Evolutionary conservation across 2,329 filamentous ascomycete species (phyloP).

Genomic region (Aspergillus sp.): DNA sequence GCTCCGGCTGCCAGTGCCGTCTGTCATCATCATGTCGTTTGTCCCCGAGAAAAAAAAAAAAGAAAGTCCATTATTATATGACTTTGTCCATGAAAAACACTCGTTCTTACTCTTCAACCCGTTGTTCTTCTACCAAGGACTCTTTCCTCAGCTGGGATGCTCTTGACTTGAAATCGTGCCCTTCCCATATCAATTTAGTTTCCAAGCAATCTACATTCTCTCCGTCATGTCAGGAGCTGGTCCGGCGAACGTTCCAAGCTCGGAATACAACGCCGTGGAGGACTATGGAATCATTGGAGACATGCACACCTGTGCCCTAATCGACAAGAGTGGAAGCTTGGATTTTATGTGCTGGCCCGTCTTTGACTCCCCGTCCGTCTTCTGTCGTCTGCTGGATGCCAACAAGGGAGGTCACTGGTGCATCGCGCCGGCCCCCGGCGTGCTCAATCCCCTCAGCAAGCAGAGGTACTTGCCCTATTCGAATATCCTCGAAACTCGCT

Average conservation of each 20-base stretch:
- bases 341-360: conserved; percentile 78
- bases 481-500: conserved; percentile 69
- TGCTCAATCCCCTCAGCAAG: conserved; percentile 54
- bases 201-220: no score
- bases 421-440: conserved; percentile 46
- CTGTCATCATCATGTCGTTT: conserved; percentile 1
- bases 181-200: neutral
- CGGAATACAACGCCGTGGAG: conserved; percentile 47
- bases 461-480: conserved; percentile 69
- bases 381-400: conserved; percentile 66
- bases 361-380: conserved; percentile 69
- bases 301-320: conserved; percentile 69
- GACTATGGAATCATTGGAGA: conserved; percentile 75
- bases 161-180: neutral
- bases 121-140: neutral
- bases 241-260: neutral
- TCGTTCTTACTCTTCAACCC: no score
- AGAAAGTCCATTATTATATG: neutral
- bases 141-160: neutral
- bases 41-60: neutral
- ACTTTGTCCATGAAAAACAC: no score
- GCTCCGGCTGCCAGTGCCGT: neutral
- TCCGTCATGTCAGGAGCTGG: no score
- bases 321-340: conserved; percentile 64
- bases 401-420: conserved; percentile 66